Evolutionary conservation across 2,329 filamentous ascomycete species (phyloP).

Genomic region (Sphaerulina populicola): DNA sequence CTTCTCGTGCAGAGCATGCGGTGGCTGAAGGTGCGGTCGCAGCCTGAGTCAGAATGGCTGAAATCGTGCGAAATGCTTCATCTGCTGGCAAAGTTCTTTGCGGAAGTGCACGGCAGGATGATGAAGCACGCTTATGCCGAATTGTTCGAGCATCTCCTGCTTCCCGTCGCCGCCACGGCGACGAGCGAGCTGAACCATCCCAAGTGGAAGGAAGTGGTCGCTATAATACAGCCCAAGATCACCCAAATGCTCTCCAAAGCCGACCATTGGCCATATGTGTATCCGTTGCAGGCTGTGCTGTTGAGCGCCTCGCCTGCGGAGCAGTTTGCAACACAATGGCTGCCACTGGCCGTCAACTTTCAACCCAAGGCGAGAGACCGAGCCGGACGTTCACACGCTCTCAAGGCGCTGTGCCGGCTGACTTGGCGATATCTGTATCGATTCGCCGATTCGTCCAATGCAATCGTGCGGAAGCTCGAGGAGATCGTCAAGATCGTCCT

Average conservation of each 20-base stretch:
- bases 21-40: constrained; percentile 68
- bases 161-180: constrained; percentile 77
- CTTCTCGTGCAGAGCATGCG: constrained; percentile 87
- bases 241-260: constrained; percentile 83
- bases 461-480: constrained; percentile 70
- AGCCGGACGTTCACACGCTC: constrained; percentile 63
- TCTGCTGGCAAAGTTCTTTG: constrained; percentile 71
- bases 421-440: constrained; percentile 94
- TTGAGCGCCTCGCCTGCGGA: constrained; percentile 83
- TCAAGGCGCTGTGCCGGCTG: constrained; percentile 82
- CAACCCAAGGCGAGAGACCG: constrained; percentile 81
- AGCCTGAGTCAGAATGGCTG: constrained; percentile 68
- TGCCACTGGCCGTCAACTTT: constrained; percentile 67
- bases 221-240: constrained; percentile 67
- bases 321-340: constrained; percentile 76
- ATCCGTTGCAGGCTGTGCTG: constrained; percentile 77
- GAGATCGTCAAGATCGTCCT: constrained; percentile 81
- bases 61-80: constrained; percentile 84
- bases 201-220: constrained; percentile 80
- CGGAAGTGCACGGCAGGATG: constrained; percentile 73
- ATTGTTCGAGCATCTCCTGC: constrained; percentile 73
- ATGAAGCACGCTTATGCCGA: constrained; percentile 95
- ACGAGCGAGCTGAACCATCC: constrained; percentile 63
- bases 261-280: constrained; percentile 82
- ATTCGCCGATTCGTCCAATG: constrained; percentile 56